Percentiles rank a stretch among this genome's conserved stretches.
phyloP scores from a whole-genome alignment of 2,329 filamentous ascomycete genomes.

The Cladosporium halotolerans region DNA sequence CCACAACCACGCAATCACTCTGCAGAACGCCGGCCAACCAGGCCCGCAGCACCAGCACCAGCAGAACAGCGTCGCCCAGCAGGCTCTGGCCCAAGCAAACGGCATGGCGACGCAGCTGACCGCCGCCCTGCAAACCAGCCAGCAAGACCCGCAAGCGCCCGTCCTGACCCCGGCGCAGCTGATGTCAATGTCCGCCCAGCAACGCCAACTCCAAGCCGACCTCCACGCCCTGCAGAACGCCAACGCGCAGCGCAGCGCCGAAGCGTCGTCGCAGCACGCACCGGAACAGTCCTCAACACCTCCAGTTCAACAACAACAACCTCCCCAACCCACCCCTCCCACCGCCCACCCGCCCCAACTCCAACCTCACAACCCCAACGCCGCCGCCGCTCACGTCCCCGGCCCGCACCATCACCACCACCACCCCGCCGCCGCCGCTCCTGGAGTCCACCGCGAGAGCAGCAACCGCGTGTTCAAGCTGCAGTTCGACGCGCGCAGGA shows the following conservation, averaged over 20 bases:
- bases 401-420: conserved; percentile 21
- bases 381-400: conserved; percentile 24
- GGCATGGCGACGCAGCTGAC: conserved; percentile 14
- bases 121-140: conserved; percentile 3
- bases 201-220: conserved; percentile 11
- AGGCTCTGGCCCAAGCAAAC: conserved; percentile 15
- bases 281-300: conserved; percentile 1
- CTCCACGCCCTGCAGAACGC: conserved; percentile 1
- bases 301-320: background rate
- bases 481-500: conserved; percentile 87
- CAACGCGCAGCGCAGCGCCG: conserved; percentile 10
- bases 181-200: conserved; percentile 7
- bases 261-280: background rate
- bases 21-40: conserved; percentile 6
- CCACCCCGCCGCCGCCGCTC: background rate
- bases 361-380: background rate
- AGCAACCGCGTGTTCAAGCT: conserved; percentile 81
- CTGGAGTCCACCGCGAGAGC: conserved; percentile 24
- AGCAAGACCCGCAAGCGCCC: conserved; percentile 11
- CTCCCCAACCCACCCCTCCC: background rate
- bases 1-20: conserved; percentile 2
- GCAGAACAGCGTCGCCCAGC: conserved; percentile 14
- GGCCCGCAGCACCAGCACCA: conserved; percentile 16
- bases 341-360: background rate
- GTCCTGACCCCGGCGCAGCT: conserved; percentile 15